Conservation (phyloP, 176 grass and related monocot species). For the Eragrostis nindensis region DNA sequence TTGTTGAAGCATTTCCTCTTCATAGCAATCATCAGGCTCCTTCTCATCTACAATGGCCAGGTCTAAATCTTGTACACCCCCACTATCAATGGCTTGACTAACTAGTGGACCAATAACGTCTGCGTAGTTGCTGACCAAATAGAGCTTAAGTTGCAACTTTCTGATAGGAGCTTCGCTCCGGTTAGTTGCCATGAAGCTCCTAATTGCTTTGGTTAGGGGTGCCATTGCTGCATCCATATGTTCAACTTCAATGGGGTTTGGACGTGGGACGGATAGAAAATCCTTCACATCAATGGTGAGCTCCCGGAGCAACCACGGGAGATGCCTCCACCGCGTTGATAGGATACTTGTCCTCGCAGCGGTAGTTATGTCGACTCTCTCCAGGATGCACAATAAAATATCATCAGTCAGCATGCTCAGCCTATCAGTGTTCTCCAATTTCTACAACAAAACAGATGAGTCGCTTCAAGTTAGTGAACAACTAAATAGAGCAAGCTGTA, state of each 20-base stretch:
- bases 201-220: constrained; percentile 21
- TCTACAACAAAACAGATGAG: neutral
- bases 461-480: too few relatives aligned
- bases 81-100: constrained; percentile 8
- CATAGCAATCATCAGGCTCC: neutral
- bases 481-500: too few relatives aligned
- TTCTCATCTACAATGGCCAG: constrained; percentile 18
- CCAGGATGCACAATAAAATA: constrained; percentile 6
- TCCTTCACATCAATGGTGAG: constrained; percentile 11
- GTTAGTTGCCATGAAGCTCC: neutral
- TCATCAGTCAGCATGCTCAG: constrained; percentile 11
- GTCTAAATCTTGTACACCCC: neutral
- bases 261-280: neutral
- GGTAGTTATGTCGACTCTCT: neutral
- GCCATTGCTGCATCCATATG: constrained; percentile 25
- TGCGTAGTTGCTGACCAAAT: neutral
- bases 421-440: neutral
- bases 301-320: constrained; percentile 22
- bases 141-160: neutral
- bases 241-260: neutral
- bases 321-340: constrained; percentile 21
- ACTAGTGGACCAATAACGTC: neutral
- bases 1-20: constrained; percentile 20
- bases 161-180: neutral
- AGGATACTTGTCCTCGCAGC: neutral